phyloP scores from a whole-genome alignment of 2,329 filamentous ascomycete species.

The Huntiella savannae region DNA sequence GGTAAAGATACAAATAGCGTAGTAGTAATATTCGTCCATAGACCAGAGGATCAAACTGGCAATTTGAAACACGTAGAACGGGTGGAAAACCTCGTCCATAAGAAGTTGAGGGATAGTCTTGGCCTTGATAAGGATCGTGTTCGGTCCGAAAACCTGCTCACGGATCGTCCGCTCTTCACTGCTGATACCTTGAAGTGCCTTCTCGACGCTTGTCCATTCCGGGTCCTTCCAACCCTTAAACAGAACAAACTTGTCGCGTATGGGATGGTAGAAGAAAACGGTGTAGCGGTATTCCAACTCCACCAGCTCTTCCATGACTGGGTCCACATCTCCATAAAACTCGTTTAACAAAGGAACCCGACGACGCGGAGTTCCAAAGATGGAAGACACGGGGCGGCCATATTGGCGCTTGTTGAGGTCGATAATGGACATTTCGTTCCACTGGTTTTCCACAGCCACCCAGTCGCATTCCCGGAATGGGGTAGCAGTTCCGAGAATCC shows the following conservation, averaged over 20 bases:
- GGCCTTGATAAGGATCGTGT: constrained; percentile 82
- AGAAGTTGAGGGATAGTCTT: constrained; percentile 70
- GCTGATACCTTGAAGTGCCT: constrained; percentile 62
- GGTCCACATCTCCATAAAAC: constrained; percentile 47
- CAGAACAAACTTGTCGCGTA: constrained; percentile 73
- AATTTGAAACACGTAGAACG: constrained; percentile 96
- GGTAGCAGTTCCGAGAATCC: constrained; percentile 48
- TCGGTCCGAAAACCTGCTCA: constrained; percentile 72
- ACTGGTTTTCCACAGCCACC: constrained; percentile 95
- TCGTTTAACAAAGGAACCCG: constrained; percentile 24
- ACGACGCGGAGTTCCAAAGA: constrained; percentile 43
- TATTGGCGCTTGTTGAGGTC: constrained; percentile 37
- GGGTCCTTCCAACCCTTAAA: constrained; percentile 91
- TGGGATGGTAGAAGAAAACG: constrained; percentile 74
- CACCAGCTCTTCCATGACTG: constrained; percentile 53
- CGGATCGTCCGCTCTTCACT: constrained; percentile 72
- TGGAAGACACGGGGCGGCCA: constrained; percentile 36
- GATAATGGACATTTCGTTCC: constrained; percentile 77
- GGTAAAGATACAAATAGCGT: constrained; percentile 81
- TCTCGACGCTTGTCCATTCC: constrained; percentile 58
- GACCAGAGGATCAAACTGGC: constrained; percentile 91
- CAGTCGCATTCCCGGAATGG: constrained; percentile 62
- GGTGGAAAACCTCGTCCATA: constrained; percentile 53
- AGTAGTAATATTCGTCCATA: constrained; percentile 92
- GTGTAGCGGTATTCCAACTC: constrained; percentile 87